A percentile compares a stretch with the other conserved stretches of the same genome.
These are phyloP conservation scores for Rhynchospora breviuscula DNA, from an alignment of 176 grass and related monocot species.

Conservation along the genomic window DNA sequence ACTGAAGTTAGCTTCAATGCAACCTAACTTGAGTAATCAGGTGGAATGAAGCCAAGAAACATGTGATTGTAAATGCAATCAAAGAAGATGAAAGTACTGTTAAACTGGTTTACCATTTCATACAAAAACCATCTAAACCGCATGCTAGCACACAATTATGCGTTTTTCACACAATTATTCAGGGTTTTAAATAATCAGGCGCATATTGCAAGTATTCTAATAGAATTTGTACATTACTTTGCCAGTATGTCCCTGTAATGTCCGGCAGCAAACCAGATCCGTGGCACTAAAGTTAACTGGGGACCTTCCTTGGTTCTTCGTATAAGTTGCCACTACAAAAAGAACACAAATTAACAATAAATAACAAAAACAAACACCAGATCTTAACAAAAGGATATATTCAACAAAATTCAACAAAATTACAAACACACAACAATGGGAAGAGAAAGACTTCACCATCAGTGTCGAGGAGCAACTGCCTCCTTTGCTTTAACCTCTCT, in stretches of 20 bases:
- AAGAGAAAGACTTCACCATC: constrained; percentile 43
- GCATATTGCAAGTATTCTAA: background rate
- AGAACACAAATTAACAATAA: background rate
- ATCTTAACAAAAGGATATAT: background rate
- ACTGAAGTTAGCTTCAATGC: background rate
- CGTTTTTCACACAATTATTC: background rate
- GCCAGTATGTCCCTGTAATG: constrained; percentile 83
- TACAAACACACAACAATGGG: background rate
- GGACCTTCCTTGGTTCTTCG: constrained; percentile 54
- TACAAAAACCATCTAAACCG: background rate
- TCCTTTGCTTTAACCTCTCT: constrained; percentile 55
- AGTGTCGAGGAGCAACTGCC: constrained; percentile 79
- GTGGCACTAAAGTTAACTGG: constrained; percentile 66
- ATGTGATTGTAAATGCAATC: background rate
- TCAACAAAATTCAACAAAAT: background rate
- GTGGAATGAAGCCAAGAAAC: background rate
- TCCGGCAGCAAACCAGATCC: constrained; percentile 98
- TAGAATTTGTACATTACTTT: constrained; percentile 46
- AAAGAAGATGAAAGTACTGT: background rate
- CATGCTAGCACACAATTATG: background rate
- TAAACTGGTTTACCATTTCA: background rate
- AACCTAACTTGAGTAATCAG: background rate
- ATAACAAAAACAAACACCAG: background rate
- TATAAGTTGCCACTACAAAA: constrained; percentile 68
- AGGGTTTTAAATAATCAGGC: background rate